Conservation (phyloP, 495 filamentous ascomycete genomes). For the Penicillium herquei region DNA sequence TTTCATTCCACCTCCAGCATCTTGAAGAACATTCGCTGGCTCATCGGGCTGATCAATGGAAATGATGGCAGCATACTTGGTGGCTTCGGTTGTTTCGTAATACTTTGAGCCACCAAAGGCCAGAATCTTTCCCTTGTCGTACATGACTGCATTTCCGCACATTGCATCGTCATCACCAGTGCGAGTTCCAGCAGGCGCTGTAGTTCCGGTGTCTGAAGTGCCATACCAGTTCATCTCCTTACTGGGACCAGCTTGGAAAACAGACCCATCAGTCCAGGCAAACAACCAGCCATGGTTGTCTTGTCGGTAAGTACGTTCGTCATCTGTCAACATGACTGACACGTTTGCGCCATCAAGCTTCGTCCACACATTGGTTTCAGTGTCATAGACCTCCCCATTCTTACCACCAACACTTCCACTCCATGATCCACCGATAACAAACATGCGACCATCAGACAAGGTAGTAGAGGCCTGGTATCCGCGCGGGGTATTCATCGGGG, state of each 20-base stretch:
- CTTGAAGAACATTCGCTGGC: slow-evolving; percentile 19
- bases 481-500: slow-evolving; percentile 46
- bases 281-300: slow-evolving; percentile 66
- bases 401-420: slow-evolving; percentile 39
- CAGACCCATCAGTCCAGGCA: slow-evolving; percentile 51
- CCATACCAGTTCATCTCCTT: slow-evolving; percentile 45
- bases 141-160: slow-evolving; percentile 18
- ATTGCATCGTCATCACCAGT: slow-evolving; percentile 11
- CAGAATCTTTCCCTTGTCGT: slow-evolving; percentile 41
- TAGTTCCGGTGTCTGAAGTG: neutral
- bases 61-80: slow-evolving; percentile 39
- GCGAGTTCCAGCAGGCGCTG: slow-evolving; percentile 3
- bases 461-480: slow-evolving; percentile 56
- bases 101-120: slow-evolving; percentile 42
- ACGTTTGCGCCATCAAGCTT: slow-evolving; percentile 33
- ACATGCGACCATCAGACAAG: slow-evolving; percentile 51
- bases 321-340: slow-evolving; percentile 50
- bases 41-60: slow-evolving; percentile 30
- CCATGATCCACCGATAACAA: slow-evolving; percentile 59
- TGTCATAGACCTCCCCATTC: slow-evolving; percentile 53
- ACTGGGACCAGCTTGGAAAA: slow-evolving; percentile 60
- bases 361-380: slow-evolving; percentile 32
- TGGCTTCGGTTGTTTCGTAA: slow-evolving; percentile 35
- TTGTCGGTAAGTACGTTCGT: slow-evolving; percentile 41
- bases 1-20: slow-evolving; percentile 31